phyloP scores from a whole-genome alignment of 345 rosid genomes.

The Corymbia maculata region DNA sequence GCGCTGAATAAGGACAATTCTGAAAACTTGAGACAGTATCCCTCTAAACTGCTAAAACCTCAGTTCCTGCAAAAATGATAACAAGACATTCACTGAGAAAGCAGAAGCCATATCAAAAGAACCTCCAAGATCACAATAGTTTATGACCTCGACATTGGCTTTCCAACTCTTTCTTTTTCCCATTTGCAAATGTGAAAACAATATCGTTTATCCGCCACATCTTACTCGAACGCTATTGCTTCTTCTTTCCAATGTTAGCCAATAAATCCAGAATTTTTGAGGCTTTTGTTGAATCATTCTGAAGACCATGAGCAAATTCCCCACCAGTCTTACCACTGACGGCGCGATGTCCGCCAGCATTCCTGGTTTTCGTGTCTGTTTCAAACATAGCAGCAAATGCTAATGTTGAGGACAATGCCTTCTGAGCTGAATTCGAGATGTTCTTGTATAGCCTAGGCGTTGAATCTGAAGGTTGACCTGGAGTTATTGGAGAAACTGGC shows the following conservation, averaged over 20 bases:
- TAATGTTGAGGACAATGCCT: constrained; percentile 43
- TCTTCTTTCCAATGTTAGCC: constrained; percentile 24
- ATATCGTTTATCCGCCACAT: background rate
- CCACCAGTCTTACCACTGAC: constrained; percentile 1
- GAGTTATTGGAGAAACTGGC: constrained; percentile 8
- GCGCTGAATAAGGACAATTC: background rate
- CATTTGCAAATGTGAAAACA: background rate
- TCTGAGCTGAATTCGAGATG: constrained; percentile 30
- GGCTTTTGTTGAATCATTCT: constrained; percentile 20
- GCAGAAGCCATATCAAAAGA: background rate
- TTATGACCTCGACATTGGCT: background rate
- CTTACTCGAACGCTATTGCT: background rate
- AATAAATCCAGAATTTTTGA: constrained; percentile 51
- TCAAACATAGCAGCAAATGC: constrained; percentile 57
- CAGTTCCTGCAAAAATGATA: background rate
- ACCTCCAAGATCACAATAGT: background rate
- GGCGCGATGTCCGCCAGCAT: constrained; percentile 5
- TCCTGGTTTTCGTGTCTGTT: constrained; percentile 27
- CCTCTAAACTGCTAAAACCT: background rate
- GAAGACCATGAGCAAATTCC: constrained; percentile 8
- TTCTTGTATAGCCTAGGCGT: constrained; percentile 4
- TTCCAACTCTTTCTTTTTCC: background rate
- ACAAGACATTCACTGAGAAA: background rate
- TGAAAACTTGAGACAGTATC: background rate
- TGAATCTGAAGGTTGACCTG: constrained; percentile 18